These are phyloP conservation scores for Pseudonectria foliicola DNA, from an alignment of 2,329 filamentous ascomycete genomes.

Conservation along the genomic window DNA sequence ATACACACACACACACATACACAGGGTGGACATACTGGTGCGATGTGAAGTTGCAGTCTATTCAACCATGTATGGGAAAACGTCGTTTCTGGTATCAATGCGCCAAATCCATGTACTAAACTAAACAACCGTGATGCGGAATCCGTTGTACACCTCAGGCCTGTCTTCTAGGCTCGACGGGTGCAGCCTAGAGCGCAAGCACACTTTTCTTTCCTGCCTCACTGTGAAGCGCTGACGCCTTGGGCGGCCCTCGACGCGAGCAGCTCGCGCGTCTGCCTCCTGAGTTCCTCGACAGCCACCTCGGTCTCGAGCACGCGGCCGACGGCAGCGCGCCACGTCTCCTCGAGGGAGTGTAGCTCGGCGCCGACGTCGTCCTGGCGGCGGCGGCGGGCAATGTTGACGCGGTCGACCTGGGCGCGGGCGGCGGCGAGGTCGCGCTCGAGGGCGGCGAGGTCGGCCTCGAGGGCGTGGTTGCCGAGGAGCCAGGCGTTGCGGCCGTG, in stretches of 20 bases:
- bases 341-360: conserved; percentile 68
- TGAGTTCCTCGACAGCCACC: conserved; percentile 69
- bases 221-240: background rate
- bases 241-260: conserved; percentile 33
- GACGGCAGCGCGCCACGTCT: conserved; percentile 72
- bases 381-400: conserved; percentile 63
- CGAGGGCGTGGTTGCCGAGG: conserved; percentile 71
- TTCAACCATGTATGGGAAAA: background rate
- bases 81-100: conserved; percentile 1
- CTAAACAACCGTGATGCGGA: background rate
- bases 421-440: conserved; percentile 68
- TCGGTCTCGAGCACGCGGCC: conserved; percentile 79
- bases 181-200: no score
- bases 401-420: conserved; percentile 62
- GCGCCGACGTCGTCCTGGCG: conserved; percentile 64
- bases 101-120: conserved; percentile 1
- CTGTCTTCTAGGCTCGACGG: no score
- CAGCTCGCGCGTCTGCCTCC: conserved; percentile 58
- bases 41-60: no score
- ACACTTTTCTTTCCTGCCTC: background rate
- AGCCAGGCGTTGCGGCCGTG: conserved; percentile 91
- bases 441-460: conserved; percentile 55
- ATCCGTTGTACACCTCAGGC: no score
- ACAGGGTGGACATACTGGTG: no score
- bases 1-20: no score